phyloP scores from a whole-genome alignment of 2,329 filamentous ascomycete species.

The Furcasterigmium sp. region DNA sequence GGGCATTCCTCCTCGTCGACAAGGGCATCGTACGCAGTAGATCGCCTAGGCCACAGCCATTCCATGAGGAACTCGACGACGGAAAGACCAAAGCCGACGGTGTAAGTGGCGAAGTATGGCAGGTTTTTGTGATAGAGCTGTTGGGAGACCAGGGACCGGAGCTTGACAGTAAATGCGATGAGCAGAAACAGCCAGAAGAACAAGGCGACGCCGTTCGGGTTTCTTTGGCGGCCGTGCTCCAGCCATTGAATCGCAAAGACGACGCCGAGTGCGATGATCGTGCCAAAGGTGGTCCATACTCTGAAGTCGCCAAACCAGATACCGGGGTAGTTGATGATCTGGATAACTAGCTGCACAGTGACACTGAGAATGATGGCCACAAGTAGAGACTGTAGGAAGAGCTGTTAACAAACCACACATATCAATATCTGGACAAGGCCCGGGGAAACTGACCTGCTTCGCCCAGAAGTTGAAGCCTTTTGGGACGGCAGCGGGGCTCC shows the following conservation, averaged over 20 bases:
- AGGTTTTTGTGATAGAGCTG: constrained; percentile 60
- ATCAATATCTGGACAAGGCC: no score
- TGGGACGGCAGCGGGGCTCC: constrained; percentile 57
- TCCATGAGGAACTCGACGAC: constrained; percentile 70
- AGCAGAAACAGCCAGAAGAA: constrained; percentile 90
- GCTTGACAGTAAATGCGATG: constrained; percentile 72
- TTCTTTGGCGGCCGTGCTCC: constrained; percentile 76
- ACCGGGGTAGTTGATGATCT: constrained; percentile 63
- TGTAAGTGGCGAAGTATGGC: constrained; percentile 74
- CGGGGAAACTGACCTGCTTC: constrained; percentile 64
- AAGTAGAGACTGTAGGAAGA: constrained; percentile 46
- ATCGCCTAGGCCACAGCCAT: constrained; percentile 79
- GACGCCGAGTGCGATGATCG: constrained; percentile 65
- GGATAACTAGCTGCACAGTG: constrained; percentile 67
- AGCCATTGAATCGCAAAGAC: constrained; percentile 79
- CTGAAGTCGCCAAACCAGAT: constrained; percentile 79
- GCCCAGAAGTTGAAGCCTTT: constrained; percentile 92
- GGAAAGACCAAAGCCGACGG: constrained; percentile 65
- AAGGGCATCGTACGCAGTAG: constrained; percentile 55
- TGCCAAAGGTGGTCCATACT: constrained; percentile 74
- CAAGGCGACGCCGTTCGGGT: constrained; percentile 81
- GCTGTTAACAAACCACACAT: constrained; percentile 6
- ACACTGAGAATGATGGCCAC: constrained; percentile 63
- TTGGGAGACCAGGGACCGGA: constrained; percentile 79
- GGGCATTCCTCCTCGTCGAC: constrained; percentile 60